Percentiles rank a stretch among this genome's conserved stretches.
These are phyloP conservation scores for Cryphonectria japonica DNA, from an alignment of 2,329 filamentous ascomycete species.

Conservation along the genomic window DNA sequence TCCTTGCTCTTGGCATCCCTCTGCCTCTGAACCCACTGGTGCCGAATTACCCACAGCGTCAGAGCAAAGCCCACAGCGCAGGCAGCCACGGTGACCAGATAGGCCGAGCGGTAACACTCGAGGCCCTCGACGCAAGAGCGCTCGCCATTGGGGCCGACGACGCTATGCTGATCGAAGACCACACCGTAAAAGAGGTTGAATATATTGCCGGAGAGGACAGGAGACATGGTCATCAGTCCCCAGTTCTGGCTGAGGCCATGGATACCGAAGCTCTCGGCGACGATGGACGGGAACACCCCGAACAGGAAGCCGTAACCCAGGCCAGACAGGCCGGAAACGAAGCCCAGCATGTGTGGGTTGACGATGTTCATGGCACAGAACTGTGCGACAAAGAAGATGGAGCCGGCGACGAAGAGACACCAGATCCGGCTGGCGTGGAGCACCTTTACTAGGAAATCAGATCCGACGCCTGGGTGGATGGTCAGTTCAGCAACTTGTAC, in stretches of 20 bases:
- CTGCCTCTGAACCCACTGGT: slow-evolving; percentile 51
- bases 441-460: slow-evolving; percentile 84
- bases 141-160: slow-evolving; percentile 69
- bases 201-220: slow-evolving; percentile 84
- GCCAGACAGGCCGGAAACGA: slow-evolving; percentile 83
- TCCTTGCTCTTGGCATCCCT: slow-evolving; percentile 44
- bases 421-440: slow-evolving; percentile 83
- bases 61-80: slow-evolving; percentile 71
- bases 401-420: slow-evolving; percentile 80
- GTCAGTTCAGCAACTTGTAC: slow-evolving; percentile 20
- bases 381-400: slow-evolving; percentile 81
- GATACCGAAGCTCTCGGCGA: slow-evolving; percentile 89
- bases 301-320: slow-evolving; percentile 93
- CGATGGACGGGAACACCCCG: slow-evolving; percentile 87
- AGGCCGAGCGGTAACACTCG: slow-evolving; percentile 80
- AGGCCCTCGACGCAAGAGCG: slow-evolving; percentile 77
- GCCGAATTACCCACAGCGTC: slow-evolving; percentile 71
- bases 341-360: slow-evolving; percentile 75
- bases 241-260: slow-evolving; percentile 91
- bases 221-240: slow-evolving; percentile 91
- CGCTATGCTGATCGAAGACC: slow-evolving; percentile 81
- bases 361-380: slow-evolving; percentile 73
- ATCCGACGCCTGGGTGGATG: slow-evolving; percentile 71
- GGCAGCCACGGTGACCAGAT: slow-evolving; percentile 75
- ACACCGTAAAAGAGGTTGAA: slow-evolving; percentile 91